Evolutionary conservation across 1,284 basidiomycete genomes (phyloP), one percentile per base, ranked within the genome.

Genomic region (Leccinum solheimii): DNA sequence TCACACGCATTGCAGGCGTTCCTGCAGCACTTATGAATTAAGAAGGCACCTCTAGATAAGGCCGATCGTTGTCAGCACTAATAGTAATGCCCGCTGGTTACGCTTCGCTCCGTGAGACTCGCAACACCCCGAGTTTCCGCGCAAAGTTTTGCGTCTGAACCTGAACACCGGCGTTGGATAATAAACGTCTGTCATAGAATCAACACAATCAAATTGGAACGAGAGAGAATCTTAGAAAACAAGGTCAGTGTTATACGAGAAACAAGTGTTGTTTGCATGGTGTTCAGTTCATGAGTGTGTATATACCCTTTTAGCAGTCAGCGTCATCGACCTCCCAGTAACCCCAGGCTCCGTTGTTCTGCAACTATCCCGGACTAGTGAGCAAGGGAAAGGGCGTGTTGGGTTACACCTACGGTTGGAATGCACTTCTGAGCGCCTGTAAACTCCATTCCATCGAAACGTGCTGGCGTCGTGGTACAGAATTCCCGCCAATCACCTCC

Each of bases 401-500:
- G 27, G 4, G 14, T 55, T 14, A 14, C 23, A 62, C 63, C 21
- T 8, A 62, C 63, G 7, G 3, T 38, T 10, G 32, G 34, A 23
- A 7, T 19, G 23, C 69, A 72, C 27, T 71, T 57, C 2, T 72
- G 61, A 10, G 74, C 71, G 2, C 74, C 74, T 1, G 43, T 11
- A 49, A 75, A 72, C 5, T 67, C 60, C 62, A 66, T 56, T 1
- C 56, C 65, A 3, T 32, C 58, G 58, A 72, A 75, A 32, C 38
- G 55, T 16, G 36, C 60, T 2, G 71, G 71, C 1, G 74, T 75
- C 1, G 74, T 75, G 3, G 71, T 68, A 40, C 71, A 72, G n/a
- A 75, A 75, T 38, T 75, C 72, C 21, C 68, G 61, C 73, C 70
- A 72, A 52, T 66, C 66, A 0, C 64, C 21, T 16, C 68, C 70